Evolutionary conservation across 2,329 filamentous ascomycete species (phyloP), one percentile per base, ranked within the genome.

Genomic region (Fusarium pilosicola): DNA sequence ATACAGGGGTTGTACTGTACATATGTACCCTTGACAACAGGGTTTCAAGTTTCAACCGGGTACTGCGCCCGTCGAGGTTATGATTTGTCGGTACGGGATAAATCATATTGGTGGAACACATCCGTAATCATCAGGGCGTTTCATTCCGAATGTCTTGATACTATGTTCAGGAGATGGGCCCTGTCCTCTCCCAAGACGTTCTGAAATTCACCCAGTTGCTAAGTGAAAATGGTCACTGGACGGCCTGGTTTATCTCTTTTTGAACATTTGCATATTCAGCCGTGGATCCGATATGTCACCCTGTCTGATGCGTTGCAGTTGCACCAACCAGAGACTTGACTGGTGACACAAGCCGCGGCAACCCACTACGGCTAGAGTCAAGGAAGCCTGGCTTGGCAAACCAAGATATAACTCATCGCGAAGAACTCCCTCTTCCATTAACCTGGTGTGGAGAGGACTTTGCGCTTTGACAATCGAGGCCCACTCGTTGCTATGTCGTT

Each of bases 391-490:
- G 30, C 48, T 45, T 62, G 55, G 55, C 49, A 15, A 22, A 59
- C 49, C 28, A 64, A 51, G 48, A 58, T 46, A 49, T 49, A 49
- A 39, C 44, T n/a, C 56, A 56, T 69, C 42, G n/a, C 51, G 56
- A 58, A 34, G 34, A 61, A 36, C 52, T 55, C 45, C 41, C 11
- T 22, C 17, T n/a, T 9, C 38, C n/a, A 32, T 46, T 15, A 58
- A 32, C 15, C 24, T 45, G 45, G 41, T 56, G 67, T 55, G 67
- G 68, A 56, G 46, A 68, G 46, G 44, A 38, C 30, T 42, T 49
- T 45, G 48, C 68, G 69, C 63, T 68, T 68, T 68, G 69, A 72
- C 68, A 60, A 44, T 59, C 26, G 28, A 56, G 48, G 54, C 28
- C 54, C 49, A 48, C 60, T 51, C 45, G 39, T 38, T 51, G 46